Evolutionary conservation across 1,139 yeast genomes (phyloP), one percentile per base, ranked within the genome.

Genomic region (Keqinozyma sinolaborantium): DNA sequence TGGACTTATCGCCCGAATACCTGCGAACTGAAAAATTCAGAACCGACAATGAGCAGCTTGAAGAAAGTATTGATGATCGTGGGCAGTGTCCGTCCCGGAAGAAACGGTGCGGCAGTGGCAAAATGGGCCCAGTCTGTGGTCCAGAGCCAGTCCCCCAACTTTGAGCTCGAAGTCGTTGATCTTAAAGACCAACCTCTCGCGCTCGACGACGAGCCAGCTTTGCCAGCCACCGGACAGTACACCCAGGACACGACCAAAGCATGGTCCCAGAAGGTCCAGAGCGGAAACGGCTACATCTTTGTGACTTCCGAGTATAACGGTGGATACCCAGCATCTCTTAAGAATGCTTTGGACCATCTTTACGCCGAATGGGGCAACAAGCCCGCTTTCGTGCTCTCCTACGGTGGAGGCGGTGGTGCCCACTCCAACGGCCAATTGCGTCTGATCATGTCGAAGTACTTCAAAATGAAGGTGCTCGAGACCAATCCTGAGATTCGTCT

Each of bases 351-450:
- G 7, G 21, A 18, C 21, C 21, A 18, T 18, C 21, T 18, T 18
- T 18, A 7, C 21, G 10, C 7, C 7, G 21, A 18, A 18, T 18
- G 21, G 21, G 10, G 10, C 7, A 10, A 10, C 9, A 18, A 18
- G 21, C 21, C 21, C 10, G 21, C 21, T 18, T 18, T 10, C 7
- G 21, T 18, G 9, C 7, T 18, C 21, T 18, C 21, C 21, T 18
- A 18, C 21, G 21, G 21, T 7, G 21, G 21, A 18, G 21, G 21
- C 7, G 21, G 21, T 7, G 21, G 21, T 18, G 9, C 21, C 7
- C 7, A 18, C 10, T 18, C 21, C 7, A 18, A 18, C 21, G 7
- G 9, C 39, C 49, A 6, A 29, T 38, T 24, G 41, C 33, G 21
- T 7, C 7, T 10, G 7, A 7, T 18, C 9, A 7, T 18, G 7